Base-by-base conservation (phyloP, 305 asterid genomes). In the Fraxinus ornus region DNA sequence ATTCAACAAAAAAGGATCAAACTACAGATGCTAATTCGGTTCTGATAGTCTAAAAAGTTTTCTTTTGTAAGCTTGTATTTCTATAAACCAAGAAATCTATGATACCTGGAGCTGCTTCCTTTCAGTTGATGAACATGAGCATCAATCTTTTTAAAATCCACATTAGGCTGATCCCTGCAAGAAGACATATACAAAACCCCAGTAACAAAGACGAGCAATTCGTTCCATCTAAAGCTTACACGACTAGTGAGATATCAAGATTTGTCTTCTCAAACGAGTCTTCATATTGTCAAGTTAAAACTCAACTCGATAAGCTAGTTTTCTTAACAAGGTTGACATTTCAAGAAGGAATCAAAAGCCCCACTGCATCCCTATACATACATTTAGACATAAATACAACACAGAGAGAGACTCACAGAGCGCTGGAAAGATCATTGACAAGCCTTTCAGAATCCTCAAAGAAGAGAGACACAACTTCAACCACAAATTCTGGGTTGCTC, bases 41-140 rank as follows among this genome's bases (percentile, higher is more conserved):
- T 49, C 19, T 15, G 49, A 44, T n/a, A 30, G 35, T 60, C 79
- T 37, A 22, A 75, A 85, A 75, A 79, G 76, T 79, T 28, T 21
- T 37, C 66, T 76, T 76, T 74, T 81, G 79, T 78, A 83, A 78
- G 36, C 49, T 83, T 71, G 28, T 36, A 64, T 33, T 55, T 28
- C 13, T 77, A 74, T 22, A 77, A 80, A 60, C 85, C 81, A 33
- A 84, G 76, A 79, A 64, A 39, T 73, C 79, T 39, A 36, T 55
- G 24, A 22, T 84, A 91, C 97, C 97, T 93, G 80, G 97, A 92
- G 85, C 97, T 93, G 91, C 97, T 93, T 32, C 97, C 97, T 85
- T 93, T 93, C 39, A 92, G 84, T 86, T 93, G 97, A 82, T 93
- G 97, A 89, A 93, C 95, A 81, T 92, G 85, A 57, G 95, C 95